These are phyloP conservation scores for Fusarium sp. DNA, from an alignment of 2,329 filamentous ascomycete species.

Conservation along the genomic window DNA sequence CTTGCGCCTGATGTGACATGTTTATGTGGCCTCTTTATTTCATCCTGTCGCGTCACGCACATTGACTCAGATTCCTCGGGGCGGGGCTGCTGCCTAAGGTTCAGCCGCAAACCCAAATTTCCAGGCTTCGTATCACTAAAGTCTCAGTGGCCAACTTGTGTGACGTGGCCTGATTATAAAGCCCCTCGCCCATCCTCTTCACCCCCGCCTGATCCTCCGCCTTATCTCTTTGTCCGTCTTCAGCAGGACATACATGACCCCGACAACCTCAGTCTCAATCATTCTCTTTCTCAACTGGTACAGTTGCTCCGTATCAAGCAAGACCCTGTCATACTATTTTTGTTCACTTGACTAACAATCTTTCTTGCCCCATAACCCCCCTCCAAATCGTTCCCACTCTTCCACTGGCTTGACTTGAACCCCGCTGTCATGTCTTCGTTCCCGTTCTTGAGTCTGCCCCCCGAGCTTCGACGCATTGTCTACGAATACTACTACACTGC, in stretches of 20 bases:
- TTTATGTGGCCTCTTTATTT: background rate
- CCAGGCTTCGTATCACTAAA: background rate
- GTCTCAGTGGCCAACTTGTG: background rate
- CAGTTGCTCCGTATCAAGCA: background rate
- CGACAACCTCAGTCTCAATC: too few relatives aligned
- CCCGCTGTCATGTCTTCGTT: background rate
- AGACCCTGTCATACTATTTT: too few relatives aligned
- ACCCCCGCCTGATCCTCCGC: background rate
- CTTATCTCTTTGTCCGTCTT: too few relatives aligned
- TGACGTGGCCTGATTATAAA: background rate
- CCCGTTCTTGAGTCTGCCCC: background rate
- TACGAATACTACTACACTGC: background rate
- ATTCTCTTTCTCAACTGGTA: too few relatives aligned
- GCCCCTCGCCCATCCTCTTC: background rate
- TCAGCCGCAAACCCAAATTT: background rate
- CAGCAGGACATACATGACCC: too few relatives aligned
- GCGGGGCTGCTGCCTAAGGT: background rate
- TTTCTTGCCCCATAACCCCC: background rate
- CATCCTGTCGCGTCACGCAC: background rate
- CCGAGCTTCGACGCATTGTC: background rate
- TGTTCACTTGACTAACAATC: background rate
- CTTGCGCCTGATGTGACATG: background rate
- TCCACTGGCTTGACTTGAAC: background rate
- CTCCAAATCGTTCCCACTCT: rapidly evolving
- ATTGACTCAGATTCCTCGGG: background rate